These are phyloP conservation scores for Rhynchosporium agropyri DNA, from an alignment of 2,329 filamentous ascomycete species.

Conservation along the genomic window DNA sequence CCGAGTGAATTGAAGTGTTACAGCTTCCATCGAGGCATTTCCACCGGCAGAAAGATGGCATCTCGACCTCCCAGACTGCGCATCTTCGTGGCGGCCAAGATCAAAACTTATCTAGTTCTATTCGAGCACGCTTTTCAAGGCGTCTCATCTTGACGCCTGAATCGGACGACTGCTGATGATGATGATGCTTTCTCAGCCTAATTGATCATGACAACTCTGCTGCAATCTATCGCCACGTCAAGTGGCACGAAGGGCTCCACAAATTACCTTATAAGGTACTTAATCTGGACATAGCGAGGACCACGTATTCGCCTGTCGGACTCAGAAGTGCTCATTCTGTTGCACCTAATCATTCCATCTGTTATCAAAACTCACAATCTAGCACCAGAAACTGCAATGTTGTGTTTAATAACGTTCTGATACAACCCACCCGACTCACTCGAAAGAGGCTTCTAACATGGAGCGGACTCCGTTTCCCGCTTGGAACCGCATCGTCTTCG, in stretches of 20 bases:
- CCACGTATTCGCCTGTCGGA: conserved; percentile 27
- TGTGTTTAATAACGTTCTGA: conserved; percentile 20
- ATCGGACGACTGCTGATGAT: conserved; percentile 6
- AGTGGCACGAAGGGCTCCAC: conserved; percentile 15
- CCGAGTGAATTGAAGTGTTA: conserved; percentile 3
- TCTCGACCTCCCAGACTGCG: conserved; percentile 30
- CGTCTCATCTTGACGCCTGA: background rate
- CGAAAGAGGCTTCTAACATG: conserved; percentile 17
- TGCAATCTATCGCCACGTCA: conserved; percentile 24
- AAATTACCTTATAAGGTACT: conserved; percentile 7
- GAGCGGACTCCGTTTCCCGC: conserved; percentile 2
- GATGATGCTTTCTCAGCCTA: conserved; percentile 15
- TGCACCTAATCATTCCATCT: no score
- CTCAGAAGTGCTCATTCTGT: conserved; percentile 26
- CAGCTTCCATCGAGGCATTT: conserved; percentile 6
- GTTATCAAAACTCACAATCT: no score
- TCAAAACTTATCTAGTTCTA: conserved; percentile 11
- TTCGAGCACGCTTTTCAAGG: conserved; percentile 11
- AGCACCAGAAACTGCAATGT: conserved; percentile 24
- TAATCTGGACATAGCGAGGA: conserved; percentile 7
- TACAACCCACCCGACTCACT: conserved; percentile 14
- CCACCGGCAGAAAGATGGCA: background rate
- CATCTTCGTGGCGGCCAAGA: conserved; percentile 16
- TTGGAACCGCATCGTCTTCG: conserved; percentile 31
- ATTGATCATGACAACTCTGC: background rate